These are phyloP conservation scores for Rhizopogon roseolus DNA, from an alignment of 768 basidiomycete species.

Conservation along the genomic window DNA sequence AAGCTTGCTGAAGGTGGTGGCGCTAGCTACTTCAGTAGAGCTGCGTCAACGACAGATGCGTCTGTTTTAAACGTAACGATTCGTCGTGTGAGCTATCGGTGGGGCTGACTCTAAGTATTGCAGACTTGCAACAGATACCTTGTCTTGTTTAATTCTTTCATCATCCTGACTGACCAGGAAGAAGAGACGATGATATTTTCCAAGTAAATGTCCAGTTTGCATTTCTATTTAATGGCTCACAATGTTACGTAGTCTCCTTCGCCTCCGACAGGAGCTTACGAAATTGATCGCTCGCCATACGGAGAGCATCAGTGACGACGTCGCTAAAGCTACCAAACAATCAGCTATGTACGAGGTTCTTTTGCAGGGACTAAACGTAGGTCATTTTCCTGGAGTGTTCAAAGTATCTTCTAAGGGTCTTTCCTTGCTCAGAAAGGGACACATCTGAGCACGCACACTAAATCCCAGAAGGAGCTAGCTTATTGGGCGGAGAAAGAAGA, in stretches of 20 bases:
- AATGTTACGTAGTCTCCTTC: conserved; percentile 54
- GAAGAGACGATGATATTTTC: conserved; percentile 97
- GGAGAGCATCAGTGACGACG: conserved; percentile 54
- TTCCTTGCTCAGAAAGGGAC: conserved; percentile 48
- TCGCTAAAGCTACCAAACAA: conserved; percentile 62
- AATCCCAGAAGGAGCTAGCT: conserved; percentile 79
- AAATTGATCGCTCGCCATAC: conserved; percentile 75
- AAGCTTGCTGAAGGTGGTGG: conserved; percentile 73
- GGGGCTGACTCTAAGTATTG: background rate
- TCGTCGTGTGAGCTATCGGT: background rate
- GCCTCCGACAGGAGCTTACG: conserved; percentile 79
- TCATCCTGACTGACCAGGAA: conserved; percentile 73
- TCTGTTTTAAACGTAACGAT: conserved; percentile 54
- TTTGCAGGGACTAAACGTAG: conserved; percentile 70
- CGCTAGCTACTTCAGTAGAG: conserved; percentile 58
- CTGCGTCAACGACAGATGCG: conserved; percentile 60
- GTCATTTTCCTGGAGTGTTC: conserved; percentile 20
- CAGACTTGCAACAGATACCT: conserved; percentile 78
- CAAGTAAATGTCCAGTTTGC: conserved; percentile 47
- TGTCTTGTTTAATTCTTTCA: conserved; percentile 75
- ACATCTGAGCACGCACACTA: conserved; percentile 72
- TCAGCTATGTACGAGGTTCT: conserved; percentile 72
- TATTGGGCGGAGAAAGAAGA: conserved; percentile 88
- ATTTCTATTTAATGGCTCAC: background rate
- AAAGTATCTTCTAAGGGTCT: background rate